These are phyloP conservation scores for Quaeritorhiza haematococci DNA, from an alignment of 371 early-diverging fungal genomes.

Conservation along the genomic window DNA sequence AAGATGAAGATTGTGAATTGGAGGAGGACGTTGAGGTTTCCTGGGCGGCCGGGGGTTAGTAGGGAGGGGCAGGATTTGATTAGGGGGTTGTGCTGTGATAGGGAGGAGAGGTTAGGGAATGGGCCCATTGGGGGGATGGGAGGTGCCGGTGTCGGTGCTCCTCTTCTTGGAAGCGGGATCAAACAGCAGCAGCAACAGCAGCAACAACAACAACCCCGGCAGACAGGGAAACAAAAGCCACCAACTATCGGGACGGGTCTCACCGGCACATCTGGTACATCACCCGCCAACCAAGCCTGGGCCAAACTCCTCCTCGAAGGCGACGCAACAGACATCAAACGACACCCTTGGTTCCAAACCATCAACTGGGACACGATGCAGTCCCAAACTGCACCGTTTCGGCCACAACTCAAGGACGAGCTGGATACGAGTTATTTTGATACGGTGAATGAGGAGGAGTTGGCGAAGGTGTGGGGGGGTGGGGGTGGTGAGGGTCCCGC, in stretches of 20 bases:
- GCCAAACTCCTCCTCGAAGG: constrained; percentile 11
- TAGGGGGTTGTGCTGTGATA: constrained; percentile 43
- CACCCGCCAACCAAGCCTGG: constrained; percentile 23
- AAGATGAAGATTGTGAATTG: constrained; percentile 59
- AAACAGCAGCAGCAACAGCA: neutral
- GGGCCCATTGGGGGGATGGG: neutral
- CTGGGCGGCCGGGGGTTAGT: constrained; percentile 41
- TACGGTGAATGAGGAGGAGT: constrained; percentile 48
- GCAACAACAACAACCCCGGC: neutral
- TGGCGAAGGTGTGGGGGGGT: constrained; percentile 9
- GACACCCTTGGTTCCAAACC: constrained; percentile 39
- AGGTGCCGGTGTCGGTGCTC: constrained; percentile 20
- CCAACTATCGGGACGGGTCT: constrained; percentile 3
- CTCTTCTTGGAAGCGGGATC: constrained; percentile 8
- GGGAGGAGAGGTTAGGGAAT: constrained; percentile 14
- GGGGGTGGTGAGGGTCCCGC: neutral
- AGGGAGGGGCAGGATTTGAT: constrained; percentile 52
- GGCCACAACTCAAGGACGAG: constrained; percentile 41
- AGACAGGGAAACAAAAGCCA: neutral
- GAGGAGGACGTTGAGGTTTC: constrained; percentile 47
- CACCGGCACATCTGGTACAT: neutral
- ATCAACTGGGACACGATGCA: constrained; percentile 35
- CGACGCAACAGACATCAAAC: constrained; percentile 38
- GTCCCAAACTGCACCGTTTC: constrained; percentile 29
- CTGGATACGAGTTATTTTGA: constrained; percentile 59